phyloP scores from a whole-genome alignment of 2,329 filamentous ascomycete genomes.

The Hypoxylon sp. region DNA sequence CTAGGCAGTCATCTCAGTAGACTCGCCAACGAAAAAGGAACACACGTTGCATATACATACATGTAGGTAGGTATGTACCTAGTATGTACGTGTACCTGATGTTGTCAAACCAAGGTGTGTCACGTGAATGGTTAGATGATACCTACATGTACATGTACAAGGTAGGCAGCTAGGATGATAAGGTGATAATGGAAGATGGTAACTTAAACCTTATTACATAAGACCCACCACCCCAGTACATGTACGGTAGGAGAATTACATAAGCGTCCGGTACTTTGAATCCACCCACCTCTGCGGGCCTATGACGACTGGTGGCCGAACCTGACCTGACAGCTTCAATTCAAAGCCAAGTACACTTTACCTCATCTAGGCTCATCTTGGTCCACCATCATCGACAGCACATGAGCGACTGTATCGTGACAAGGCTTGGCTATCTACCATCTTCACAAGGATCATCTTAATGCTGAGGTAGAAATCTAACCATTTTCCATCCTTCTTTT shows the following conservation, averaged over 20 bases:
- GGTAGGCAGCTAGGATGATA: no score
- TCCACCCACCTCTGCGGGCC: slow-evolving; percentile 30
- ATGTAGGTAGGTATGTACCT: not conserved
- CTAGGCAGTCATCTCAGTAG: not conserved
- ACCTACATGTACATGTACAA: no score
- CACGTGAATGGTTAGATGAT: slow-evolving; percentile 22
- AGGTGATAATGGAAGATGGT: not conserved
- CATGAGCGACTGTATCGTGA: slow-evolving; percentile 31
- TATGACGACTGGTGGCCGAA: slow-evolving; percentile 32
- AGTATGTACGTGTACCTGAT: not conserved
- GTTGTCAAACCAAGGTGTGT: slow-evolving; percentile 9
- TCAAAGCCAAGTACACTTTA: slow-evolving; percentile 7
- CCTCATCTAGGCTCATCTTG: slow-evolving; percentile 9
- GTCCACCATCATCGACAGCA: slow-evolving; percentile 26
- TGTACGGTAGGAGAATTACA: slow-evolving; percentile 5
- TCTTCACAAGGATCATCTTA: slow-evolving; percentile 10
- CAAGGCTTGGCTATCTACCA: slow-evolving; percentile 10
- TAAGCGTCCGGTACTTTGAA: slow-evolving; percentile 23
- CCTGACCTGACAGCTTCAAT: slow-evolving; percentile 12
- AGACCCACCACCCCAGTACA: not conserved
- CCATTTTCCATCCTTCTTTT: slow-evolving; percentile 1
- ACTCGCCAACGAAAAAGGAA: not conserved
- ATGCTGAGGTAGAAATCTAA: slow-evolving; percentile 11
- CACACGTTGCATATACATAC: not conserved
- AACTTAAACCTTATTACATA: slow-evolving; percentile 6